Evolutionary conservation across 805 yeast species (phyloP).

Genomic region (Wickerhamomyces ciferrii): DNA sequence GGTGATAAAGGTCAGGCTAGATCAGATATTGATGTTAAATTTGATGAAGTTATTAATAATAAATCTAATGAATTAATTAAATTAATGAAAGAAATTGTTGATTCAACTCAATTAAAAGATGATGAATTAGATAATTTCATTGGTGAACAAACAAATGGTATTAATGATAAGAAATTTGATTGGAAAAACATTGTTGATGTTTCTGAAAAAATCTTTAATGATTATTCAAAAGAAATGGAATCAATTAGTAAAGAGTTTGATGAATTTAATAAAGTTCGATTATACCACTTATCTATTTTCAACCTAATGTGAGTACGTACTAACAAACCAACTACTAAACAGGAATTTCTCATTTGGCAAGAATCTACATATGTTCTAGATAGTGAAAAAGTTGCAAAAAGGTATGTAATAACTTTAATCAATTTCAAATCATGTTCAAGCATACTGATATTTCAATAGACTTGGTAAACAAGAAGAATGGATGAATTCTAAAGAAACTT

Average conservation of each 20-base stretch:
- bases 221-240: conserved; percentile 17
- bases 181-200: conserved; percentile 1
- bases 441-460: neutral
- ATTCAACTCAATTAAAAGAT: neutral
- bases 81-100: neutral
- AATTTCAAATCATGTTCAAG: too few relatives aligned
- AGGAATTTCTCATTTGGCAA: conserved; percentile 22
- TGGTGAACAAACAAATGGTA: neutral
- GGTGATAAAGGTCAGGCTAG: neutral
- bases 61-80: neutral
- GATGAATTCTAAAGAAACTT: conserved; percentile 17
- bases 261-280: conserved; percentile 12
- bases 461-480: conserved; percentile 17
- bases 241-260: conserved; percentile 16
- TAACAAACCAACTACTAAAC: too few relatives aligned
- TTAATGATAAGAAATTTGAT: neutral
- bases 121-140: neutral
- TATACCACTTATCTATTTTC: neutral
- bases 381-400: conserved; percentile 14
- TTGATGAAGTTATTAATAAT: neutral
- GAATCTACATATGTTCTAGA: conserved; percentile 20
- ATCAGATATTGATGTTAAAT: too few relatives aligned
- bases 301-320: neutral
- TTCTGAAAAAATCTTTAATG: conserved; percentile 3
- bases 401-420: neutral